A percentile compares a stretch with the other conserved stretches of the same genome.
phyloP scores from a whole-genome alignment of 73 alveolate species.

The Tetrahymena malaccensis region DNA sequence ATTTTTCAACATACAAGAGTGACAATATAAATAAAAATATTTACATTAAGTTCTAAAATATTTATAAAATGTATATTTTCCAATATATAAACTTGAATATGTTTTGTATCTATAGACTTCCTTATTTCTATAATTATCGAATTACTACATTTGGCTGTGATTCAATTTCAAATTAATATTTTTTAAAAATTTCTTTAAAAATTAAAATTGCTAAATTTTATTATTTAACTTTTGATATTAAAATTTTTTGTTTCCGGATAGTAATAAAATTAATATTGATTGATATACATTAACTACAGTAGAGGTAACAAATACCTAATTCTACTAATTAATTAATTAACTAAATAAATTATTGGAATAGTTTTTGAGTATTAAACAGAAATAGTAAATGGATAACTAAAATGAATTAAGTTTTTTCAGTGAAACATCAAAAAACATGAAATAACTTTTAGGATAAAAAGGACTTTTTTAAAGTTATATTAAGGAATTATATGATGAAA shows the following conservation, averaged over 20 bases:
- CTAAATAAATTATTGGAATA: no score
- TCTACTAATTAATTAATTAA: not conserved
- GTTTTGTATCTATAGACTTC: no score
- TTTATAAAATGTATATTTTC: not conserved
- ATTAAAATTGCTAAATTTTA: no score
- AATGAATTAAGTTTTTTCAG: not conserved
- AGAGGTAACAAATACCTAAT: not conserved
- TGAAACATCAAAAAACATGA: not conserved
- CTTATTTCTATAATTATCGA: no score
- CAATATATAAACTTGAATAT: no score
- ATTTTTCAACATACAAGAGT: conserved; percentile 52
- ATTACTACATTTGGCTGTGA: not conserved
- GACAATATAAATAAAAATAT: not conserved
- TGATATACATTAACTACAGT: not conserved
- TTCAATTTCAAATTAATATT: no score
- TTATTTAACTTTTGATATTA: no score
- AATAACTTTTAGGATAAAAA: not conserved
- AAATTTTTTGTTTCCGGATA: not conserved
- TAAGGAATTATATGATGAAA: not conserved
- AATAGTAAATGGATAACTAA: not conserved
- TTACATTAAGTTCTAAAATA: not conserved
- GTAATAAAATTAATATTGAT: no score
- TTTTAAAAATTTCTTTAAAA: not conserved
- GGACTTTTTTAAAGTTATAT: not conserved
- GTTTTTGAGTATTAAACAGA: no score